Conservation (phyloP, 2,329 filamentous ascomycete species). For the Blumeria hordei region DNA sequence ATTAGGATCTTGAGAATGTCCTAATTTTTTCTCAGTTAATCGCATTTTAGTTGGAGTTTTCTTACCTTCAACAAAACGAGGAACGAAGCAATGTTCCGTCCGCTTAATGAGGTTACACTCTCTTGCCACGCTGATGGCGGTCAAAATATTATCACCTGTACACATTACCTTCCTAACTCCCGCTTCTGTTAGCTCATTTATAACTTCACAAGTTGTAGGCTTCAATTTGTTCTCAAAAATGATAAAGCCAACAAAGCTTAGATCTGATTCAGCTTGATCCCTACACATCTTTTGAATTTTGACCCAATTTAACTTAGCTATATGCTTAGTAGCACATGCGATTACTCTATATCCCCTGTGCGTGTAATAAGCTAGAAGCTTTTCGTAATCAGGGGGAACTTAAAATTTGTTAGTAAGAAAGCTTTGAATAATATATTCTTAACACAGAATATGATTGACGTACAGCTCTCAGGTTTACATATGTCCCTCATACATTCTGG, state of each 20-base stretch:
- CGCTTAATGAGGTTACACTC: conserved; percentile 68
- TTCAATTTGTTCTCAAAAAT: conserved; percentile 98
- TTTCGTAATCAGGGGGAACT: conserved; percentile 75
- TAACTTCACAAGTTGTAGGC: conserved; percentile 54
- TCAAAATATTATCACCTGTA: conserved; percentile 92
- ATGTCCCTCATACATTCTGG: conserved; percentile 94
- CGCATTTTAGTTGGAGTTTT: not conserved
- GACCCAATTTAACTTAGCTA: conserved; percentile 74
- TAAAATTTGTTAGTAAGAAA: not conserved
- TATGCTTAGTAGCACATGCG: conserved; percentile 72
- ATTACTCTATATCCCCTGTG: conserved; percentile 94
- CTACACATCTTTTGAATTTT: conserved; percentile 88
- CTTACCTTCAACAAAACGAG: conserved; percentile 55
- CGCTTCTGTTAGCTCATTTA: conserved; percentile 60
- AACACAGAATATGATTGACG: conserved; percentile 15
- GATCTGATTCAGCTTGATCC: conserved; percentile 54
- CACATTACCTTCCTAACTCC: conserved; percentile 87
- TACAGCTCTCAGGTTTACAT: conserved; percentile 57
- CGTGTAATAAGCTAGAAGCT: conserved; percentile 72
- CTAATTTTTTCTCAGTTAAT: conserved; percentile 16
- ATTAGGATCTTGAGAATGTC: conserved; percentile 48
- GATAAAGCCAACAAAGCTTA: conserved; percentile 88
- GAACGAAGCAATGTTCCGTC: conserved; percentile 74
- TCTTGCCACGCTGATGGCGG: conserved; percentile 81
- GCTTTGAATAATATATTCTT: not conserved